Evolutionary conservation across 208 protist genomes (phyloP).

Genomic region (Acanthamoeba royreba): DNA sequence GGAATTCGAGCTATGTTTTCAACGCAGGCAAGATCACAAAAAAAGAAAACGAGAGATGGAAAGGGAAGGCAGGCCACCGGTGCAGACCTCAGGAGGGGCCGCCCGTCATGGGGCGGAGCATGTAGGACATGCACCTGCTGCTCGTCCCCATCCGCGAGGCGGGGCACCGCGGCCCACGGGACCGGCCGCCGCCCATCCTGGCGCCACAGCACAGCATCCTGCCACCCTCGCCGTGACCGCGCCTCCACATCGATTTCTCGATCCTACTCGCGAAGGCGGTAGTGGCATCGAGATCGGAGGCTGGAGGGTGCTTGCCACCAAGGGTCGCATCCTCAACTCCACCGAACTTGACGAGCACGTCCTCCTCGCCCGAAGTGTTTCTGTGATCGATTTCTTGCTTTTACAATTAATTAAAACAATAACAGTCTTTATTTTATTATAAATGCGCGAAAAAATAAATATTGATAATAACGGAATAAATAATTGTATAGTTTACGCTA

Average conservation of each 20-base stretch:
- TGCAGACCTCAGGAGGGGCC: not conserved
- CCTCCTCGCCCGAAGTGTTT: too few species aligned
- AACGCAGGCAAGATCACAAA: too few species aligned
- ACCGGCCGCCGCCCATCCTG: not conserved
- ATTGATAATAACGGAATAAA: too few species aligned
- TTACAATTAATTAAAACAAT: not conserved
- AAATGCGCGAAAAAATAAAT: too few species aligned
- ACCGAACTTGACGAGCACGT: not conserved
- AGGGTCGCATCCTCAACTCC: constrained; percentile 6
- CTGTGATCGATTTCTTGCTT: not conserved
- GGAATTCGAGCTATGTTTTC: too few species aligned
- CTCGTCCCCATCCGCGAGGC: not conserved
- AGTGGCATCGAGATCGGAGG: not conserved
- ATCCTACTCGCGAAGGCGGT: not conserved
- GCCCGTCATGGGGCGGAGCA: not conserved
- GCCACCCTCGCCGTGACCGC: not conserved
- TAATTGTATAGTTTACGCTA: not conserved
- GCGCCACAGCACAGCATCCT: not conserved
- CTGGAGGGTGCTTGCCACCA: not conserved
- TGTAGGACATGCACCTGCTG: not conserved
- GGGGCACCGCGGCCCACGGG: not conserved
- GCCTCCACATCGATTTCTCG: not conserved
- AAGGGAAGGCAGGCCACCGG: not conserved
- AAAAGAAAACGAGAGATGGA: not conserved
- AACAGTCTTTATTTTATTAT: too few species aligned